Base-by-base conservation (phyloP, 2,329 filamentous ascomycete genomes). In the Colletotrichum liaoningense region DNA sequence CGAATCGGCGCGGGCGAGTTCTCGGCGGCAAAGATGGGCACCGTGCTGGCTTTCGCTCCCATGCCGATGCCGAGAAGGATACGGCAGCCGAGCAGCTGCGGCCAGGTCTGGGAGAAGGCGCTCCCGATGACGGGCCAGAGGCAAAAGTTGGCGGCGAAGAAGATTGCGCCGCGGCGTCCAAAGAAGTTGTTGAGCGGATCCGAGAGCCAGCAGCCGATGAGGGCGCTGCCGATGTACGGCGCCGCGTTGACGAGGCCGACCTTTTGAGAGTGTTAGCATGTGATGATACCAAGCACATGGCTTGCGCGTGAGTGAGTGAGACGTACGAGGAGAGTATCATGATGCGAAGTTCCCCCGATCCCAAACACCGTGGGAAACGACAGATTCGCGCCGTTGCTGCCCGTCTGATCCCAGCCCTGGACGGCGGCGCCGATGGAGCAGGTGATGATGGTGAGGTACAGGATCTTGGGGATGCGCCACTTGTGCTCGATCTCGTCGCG, bases 1-100 rank as follows among this genome's bases (percentile, higher is more conserved):
- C 93, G 90, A 67, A 95, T 92, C 1, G 86, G 81, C 1, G 93
- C 91, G 0, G 93, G 93, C 0, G 91, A 89, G 69, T 90, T 93
- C 81, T 95, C 93, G 2, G 93, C 93, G 0, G 93, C 91, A 77
- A 94, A 95, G 33, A 95, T 91, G 0, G 94, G 93, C 1, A 94
- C 92, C 60, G 87, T 90, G 0, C 90, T 90, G 24, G 91, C 91
- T 79, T 95, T 95, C 19, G 92, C 88, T 33, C 93, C 93, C 84
- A 95, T 94, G 1, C 93, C 93, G 58, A 97, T 89, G 11, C 94
- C 94, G 73, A 96, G 88, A 14, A 93, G 86, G 74, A 96, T 88
- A 55, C 94, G 91, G 62, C 91, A 92, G 55, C 90, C 86, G 72
- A 97, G 88, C 76, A 95, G 89, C 78, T 94, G 89, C 79, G 86